Evolutionary conservation across 768 basidiomycete species (phyloP).

Genomic region (Mrakia blollopis): DNA sequence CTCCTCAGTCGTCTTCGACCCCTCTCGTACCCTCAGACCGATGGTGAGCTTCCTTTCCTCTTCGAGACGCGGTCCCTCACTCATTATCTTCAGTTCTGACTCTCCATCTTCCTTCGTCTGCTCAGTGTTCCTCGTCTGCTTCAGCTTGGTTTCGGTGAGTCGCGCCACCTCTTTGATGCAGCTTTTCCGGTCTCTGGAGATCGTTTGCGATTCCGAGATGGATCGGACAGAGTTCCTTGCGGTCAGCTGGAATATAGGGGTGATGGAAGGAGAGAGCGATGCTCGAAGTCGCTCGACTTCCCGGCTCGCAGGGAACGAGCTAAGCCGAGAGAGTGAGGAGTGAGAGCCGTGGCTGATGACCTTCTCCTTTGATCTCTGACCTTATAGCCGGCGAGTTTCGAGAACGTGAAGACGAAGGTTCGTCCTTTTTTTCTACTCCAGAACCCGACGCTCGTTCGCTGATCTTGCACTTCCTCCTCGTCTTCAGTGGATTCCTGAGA

Average conservation of each 20-base stretch:
- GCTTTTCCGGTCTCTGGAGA: too few species aligned
- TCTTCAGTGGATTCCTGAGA: constrained; percentile 32
- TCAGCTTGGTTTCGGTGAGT: constrained; percentile 45
- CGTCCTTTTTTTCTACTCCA: background rate
- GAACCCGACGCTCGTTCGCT: background rate
- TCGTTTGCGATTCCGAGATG: background rate
- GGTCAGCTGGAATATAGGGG: too few species aligned
- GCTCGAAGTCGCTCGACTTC: background rate
- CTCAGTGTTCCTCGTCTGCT: constrained; percentile 98
- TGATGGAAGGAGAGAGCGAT: background rate
- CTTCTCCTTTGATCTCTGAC: background rate
- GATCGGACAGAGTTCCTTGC: too few species aligned
- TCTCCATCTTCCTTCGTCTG: background rate
- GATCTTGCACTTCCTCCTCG: background rate
- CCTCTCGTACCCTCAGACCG: constrained; percentile 79
- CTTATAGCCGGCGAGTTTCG: constrained; percentile 65
- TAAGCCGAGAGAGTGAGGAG: too few species aligned
- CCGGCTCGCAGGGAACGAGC: background rate
- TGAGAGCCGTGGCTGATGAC: background rate
- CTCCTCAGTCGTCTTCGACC: constrained; percentile 48
- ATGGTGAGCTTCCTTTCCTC: constrained; percentile 38
- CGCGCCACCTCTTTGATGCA: background rate
- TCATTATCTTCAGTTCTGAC: background rate
- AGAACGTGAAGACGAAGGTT: constrained; percentile 62
- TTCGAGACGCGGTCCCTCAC: too few species aligned